Evolutionary conservation across 2,329 filamentous ascomycete species (phyloP), one percentile per base, ranked within the genome.

Genomic region (Daldinia eschscholtzii): DNA sequence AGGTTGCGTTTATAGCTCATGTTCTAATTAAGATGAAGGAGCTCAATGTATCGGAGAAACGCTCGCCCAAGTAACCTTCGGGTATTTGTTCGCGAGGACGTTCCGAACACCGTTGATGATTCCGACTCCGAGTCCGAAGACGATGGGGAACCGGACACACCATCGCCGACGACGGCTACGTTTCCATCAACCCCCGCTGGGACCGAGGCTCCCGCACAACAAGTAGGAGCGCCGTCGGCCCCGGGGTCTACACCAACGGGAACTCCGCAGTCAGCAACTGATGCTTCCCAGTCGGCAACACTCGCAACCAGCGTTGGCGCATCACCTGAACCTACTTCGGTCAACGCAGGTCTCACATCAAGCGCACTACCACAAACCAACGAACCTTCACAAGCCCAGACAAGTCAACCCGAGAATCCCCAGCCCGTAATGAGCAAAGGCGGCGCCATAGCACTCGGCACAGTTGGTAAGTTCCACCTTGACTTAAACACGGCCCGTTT

Each of bases 371-470:
- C 65, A 13, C 58, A 68, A 33, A 53, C 33, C 46, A 55, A 42
- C 35, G 60, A 69, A 20, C 13, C 37, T 41, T 9, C 55, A 12
- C 64, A 61, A 57, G 64, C 67, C 13, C 53, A 66, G 10, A 37
- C 56, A 57, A 63, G 48, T 26, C 61, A 67, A 44, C 15, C n/a
- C 33, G 61, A 41, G 0, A 28, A 7, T 33, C 26, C 20, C 18
- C 50, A 10, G 6, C 55, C 61, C 23, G 35, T 6, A 5, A 61
- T 65, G 46, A 62, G 64, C 18, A 65, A 35, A n/a, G 61, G 58
- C 2, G 70, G 53, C 12, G 59, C 61, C 30, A 71, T 71, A 64
- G 70, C 70, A 15, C 39, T 70, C 28, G 70, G 70, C 48, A 55
- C 61, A 67, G 30, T 71, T 53, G 70, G 70, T 70, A 70, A 71